phyloP scores from a whole-genome alignment of 805 yeast species.

The Metschnikowia proteae region DNA sequence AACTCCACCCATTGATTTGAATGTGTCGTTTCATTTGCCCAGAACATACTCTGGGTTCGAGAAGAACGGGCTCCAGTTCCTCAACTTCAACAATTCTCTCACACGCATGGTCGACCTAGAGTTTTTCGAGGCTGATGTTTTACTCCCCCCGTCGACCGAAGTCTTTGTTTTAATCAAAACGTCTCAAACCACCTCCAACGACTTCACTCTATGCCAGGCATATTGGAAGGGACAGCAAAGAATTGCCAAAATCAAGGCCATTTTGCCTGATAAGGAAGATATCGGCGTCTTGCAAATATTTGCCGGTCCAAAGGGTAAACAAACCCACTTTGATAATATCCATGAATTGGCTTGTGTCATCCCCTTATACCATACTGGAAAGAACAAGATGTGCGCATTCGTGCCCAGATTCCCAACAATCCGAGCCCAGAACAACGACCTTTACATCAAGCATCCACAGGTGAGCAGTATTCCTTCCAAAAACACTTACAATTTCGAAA shows the following conservation, averaged over 20 bases:
- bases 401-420: slow-evolving; percentile 72
- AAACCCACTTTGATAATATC: slow-evolving; percentile 50
- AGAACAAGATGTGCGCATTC: slow-evolving; percentile 58
- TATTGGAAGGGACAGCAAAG: slow-evolving; percentile 65
- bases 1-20: slow-evolving; percentile 76
- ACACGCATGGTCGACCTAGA: slow-evolving; percentile 73
- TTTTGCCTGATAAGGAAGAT: slow-evolving; percentile 63
- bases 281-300: slow-evolving; percentile 75
- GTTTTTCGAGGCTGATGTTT: slow-evolving; percentile 71
- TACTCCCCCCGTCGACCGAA: slow-evolving; percentile 69
- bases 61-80: slow-evolving; percentile 51
- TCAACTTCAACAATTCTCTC: slow-evolving; percentile 71
- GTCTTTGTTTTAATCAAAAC: slow-evolving; percentile 56
- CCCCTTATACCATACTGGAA: slow-evolving; percentile 72
- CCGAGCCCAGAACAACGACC: slow-evolving; percentile 63
- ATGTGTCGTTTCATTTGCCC: slow-evolving; percentile 76
- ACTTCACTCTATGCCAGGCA: slow-evolving; percentile 70
- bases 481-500: slow-evolving; percentile 60
- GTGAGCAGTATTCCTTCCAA: slow-evolving; percentile 53
- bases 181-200: slow-evolving; percentile 44
- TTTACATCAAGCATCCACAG: slow-evolving; percentile 85
- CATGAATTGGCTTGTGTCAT: slow-evolving; percentile 71
- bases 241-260: slow-evolving; percentile 73
- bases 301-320: slow-evolving; percentile 62
- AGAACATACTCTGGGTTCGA: slow-evolving; percentile 81